phyloP scores from a whole-genome alignment of 441 rosid species.

The Iberis amara region DNA sequence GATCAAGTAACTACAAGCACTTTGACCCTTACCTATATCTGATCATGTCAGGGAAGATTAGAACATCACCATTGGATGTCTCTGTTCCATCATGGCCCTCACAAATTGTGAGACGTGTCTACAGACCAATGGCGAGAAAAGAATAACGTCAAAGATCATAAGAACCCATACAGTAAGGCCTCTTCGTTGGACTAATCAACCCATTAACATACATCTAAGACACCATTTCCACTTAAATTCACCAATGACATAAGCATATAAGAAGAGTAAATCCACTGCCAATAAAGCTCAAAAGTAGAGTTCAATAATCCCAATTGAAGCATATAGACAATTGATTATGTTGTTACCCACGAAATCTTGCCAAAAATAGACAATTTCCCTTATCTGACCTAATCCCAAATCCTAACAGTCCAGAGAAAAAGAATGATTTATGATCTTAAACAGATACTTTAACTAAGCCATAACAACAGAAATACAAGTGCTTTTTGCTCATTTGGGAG shows the following conservation, averaged over 20 bases:
- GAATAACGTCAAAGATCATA: constrained; percentile 8
- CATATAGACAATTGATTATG: background rate
- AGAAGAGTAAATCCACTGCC: background rate
- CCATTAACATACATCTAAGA: constrained; percentile 6
- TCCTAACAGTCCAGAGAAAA: background rate
- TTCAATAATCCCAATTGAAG: background rate
- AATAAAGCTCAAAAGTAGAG: constrained; percentile 1
- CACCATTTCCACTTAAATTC: background rate
- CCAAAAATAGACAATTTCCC: constrained; percentile 13
- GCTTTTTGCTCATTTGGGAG: background rate
- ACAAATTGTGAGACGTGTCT: constrained; percentile 89
- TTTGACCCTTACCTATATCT: constrained; percentile 70
- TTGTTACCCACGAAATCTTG: background rate
- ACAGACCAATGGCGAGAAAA: constrained; percentile 14
- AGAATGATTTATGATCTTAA: background rate
- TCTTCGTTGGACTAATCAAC: background rate
- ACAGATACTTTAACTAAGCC: constrained; percentile 5
- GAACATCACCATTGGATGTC: constrained; percentile 97
- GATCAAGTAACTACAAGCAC: constrained; percentile 9
- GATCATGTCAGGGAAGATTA: constrained; percentile 95
- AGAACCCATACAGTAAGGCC: background rate
- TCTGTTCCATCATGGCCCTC: constrained; percentile 98
- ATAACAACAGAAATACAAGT: constrained; percentile 2
- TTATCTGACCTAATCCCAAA: constrained; percentile 7
- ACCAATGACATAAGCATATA: constrained; percentile 1